These are phyloP conservation scores for Phialemonium atrogriseum DNA, from an alignment of 2,329 filamentous ascomycete genomes.

Conservation along the genomic window DNA sequence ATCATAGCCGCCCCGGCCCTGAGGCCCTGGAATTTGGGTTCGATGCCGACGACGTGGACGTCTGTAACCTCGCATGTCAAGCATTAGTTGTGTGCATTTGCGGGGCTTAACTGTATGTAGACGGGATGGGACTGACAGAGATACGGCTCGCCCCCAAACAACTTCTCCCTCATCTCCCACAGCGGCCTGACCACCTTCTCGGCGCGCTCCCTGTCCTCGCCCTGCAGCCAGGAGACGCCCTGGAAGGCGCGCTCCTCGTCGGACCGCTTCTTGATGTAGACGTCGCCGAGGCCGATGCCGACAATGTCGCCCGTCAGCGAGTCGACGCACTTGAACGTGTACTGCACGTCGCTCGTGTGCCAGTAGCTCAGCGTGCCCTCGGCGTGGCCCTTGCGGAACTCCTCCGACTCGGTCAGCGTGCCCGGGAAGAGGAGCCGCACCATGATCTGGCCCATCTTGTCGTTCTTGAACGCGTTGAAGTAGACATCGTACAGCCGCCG, in stretches of 20 bases:
- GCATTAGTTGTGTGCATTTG: neutral
- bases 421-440: constrained; percentile 32
- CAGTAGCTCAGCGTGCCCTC: constrained; percentile 29
- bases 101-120: neutral
- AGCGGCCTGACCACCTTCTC: constrained; percentile 32
- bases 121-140: constrained; percentile 28
- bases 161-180: constrained; percentile 29
- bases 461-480: constrained; percentile 33
- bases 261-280: constrained; percentile 27
- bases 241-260: constrained; percentile 33
- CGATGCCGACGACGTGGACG: constrained; percentile 34
- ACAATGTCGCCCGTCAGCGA: constrained; percentile 31
- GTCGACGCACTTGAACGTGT: constrained; percentile 40
- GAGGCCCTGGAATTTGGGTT: constrained; percentile 32
- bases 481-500: constrained; percentile 36
- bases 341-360: constrained; percentile 29
- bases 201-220: constrained; percentile 31
- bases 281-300: constrained; percentile 38
- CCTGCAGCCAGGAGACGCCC: constrained; percentile 36
- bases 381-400: constrained; percentile 34
- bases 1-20: constrained; percentile 32
- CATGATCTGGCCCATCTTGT: constrained; percentile 29
- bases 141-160: constrained; percentile 29
- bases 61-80: constrained; percentile 14
- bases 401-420: constrained; percentile 17